A percentile compares a stretch with the other conserved stretches of the same genome.
These are phyloP conservation scores for Stachybotrys chlorohalonatus DNA, from an alignment of 2,329 filamentous ascomycete genomes.

Conservation along the genomic window DNA sequence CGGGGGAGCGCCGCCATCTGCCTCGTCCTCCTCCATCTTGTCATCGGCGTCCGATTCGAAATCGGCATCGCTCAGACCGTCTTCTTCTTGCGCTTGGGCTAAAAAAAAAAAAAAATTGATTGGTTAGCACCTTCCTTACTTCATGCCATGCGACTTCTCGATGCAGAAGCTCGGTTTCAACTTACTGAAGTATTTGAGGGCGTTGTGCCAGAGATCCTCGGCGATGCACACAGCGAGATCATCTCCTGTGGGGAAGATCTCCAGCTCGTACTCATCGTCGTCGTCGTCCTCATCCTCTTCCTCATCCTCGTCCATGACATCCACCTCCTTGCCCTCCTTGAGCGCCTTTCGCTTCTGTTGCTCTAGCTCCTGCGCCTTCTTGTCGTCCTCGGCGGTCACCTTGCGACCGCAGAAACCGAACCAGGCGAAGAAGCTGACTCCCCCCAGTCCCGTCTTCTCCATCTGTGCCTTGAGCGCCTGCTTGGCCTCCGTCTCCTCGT, in stretches of 20 bases:
- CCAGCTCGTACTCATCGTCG: conserved; percentile 58
- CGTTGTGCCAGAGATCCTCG: conserved; percentile 83
- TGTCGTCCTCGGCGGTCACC: conserved; percentile 64
- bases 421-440: conserved; percentile 77
- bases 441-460: conserved; percentile 52
- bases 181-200: conserved; percentile 87
- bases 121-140: conserved; percentile 22
- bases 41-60: conserved; percentile 48
- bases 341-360: conserved; percentile 43
- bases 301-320: conserved; percentile 29
- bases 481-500: conserved; percentile 36
- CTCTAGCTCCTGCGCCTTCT: conserved; percentile 50
- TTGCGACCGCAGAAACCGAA: conserved; percentile 71
- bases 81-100: conserved; percentile 54
- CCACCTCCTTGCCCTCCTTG: conserved; percentile 41
- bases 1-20: conserved; percentile 33
- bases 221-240: conserved; percentile 71
- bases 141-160: not conserved
- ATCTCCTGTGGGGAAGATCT: conserved; percentile 84
- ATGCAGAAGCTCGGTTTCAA: conserved; percentile 11
- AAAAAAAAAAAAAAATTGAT: not conserved
- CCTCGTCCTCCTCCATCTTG: conserved; percentile 39
- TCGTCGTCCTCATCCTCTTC: conserved; percentile 54
- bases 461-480: conserved; percentile 45
- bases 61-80: conserved; percentile 58